Conservation (phyloP, 2,329 filamentous ascomycete species). For the Colletotrichum chlorophyti region DNA sequence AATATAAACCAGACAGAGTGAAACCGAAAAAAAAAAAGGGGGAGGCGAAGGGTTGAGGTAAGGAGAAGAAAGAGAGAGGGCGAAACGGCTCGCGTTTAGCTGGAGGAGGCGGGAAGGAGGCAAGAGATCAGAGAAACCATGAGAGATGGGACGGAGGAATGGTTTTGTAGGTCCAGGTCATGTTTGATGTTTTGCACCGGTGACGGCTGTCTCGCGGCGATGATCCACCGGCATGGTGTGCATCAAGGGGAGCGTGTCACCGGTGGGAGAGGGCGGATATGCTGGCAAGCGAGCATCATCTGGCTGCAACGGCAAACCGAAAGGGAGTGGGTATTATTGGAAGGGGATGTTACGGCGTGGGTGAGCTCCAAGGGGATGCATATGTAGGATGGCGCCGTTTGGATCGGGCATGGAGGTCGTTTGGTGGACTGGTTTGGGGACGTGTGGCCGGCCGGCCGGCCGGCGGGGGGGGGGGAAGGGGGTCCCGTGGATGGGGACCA, state of each 20-base stretch:
- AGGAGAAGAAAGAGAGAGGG: neutral
- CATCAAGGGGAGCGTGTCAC: conserved; percentile 3
- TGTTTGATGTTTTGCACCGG: neutral
- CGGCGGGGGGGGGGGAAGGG: no score
- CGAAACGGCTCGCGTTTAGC: neutral
- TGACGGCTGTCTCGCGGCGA: neutral
- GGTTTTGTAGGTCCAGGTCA: conserved; percentile 5
- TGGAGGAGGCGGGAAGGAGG: no score
- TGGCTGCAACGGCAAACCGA: neutral
- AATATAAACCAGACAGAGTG: conserved; percentile 16
- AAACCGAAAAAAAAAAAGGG: neutral
- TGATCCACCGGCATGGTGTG: neutral
- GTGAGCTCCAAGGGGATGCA: neutral
- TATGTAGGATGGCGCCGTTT: neutral
- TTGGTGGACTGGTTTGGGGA: neutral
- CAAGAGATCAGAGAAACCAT: neutral
- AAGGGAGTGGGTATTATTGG: neutral
- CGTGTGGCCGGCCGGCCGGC: neutral
- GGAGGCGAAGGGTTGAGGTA: neutral
- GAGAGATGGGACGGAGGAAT: neutral
- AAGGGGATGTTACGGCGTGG: neutral
- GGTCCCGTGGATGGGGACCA: no score
- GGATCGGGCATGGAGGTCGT: neutral
- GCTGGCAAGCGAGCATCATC: no score
- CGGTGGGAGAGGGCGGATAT: no score